Conservation (phyloP, 148 eudicot species). For the Cornus florida region DNA sequence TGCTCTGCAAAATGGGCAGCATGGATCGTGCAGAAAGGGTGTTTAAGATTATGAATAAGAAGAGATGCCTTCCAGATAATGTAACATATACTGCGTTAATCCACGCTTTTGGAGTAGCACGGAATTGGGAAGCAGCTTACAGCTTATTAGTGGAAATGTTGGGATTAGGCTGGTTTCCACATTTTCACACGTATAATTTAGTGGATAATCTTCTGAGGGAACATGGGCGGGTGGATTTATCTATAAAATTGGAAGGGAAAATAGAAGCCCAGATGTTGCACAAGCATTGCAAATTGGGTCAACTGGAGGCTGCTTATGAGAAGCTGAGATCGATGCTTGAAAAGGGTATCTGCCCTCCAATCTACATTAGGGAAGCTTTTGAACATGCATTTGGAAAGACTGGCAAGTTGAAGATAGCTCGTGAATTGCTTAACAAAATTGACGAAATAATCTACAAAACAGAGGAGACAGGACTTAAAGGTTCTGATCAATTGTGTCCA, state of each 20-base stretch:
- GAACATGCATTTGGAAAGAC: too few species aligned
- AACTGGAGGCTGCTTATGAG: neutral
- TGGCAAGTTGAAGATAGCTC: too few species aligned
- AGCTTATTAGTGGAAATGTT: neutral
- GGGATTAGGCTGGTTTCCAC: neutral
- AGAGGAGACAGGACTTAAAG: too few species aligned
- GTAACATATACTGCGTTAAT: neutral
- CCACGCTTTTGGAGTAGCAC: neutral
- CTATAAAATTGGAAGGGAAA: neutral
- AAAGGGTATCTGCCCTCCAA: too few species aligned
- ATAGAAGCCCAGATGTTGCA: neutral
- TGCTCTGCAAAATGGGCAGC: neutral
- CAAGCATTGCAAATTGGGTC: neutral
- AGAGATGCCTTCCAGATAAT: neutral
- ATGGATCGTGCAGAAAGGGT: neutral
- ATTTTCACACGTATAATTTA: neutral
- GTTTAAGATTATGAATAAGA: neutral
- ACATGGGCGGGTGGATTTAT: neutral
- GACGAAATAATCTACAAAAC: too few species aligned
- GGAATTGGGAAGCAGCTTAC: neutral
- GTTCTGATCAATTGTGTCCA: too few species aligned
- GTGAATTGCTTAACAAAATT: too few species aligned
- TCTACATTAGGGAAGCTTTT: too few species aligned
- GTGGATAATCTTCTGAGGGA: neutral
- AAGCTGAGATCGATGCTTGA: too few species aligned